These are phyloP conservation scores for Arctostaphylos glauca DNA, from an alignment of 148 eudicot species.

Conservation along the genomic window DNA sequence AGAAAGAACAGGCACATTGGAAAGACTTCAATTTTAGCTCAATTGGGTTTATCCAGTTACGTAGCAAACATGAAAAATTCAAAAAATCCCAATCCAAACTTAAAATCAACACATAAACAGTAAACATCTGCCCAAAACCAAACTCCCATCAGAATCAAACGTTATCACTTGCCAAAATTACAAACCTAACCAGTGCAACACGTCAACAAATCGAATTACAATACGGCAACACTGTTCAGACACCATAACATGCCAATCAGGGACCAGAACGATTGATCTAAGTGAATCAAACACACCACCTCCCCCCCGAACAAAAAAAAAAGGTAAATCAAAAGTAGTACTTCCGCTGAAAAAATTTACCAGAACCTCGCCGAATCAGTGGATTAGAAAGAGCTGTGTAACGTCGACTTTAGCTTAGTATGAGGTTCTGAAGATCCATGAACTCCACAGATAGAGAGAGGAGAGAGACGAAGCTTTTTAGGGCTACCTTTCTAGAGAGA, in stretches of 20 bases:
- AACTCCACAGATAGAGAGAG: background rate
- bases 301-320: no score
- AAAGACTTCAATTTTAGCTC: background rate
- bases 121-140: slow-evolving; percentile 1
- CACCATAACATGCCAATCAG: no score
- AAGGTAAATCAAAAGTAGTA: background rate
- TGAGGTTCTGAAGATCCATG: background rate
- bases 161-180: no score
- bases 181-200: background rate
- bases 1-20: background rate
- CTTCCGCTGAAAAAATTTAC: slow-evolving; percentile 10
- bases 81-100: background rate
- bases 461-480: background rate
- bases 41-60: background rate
- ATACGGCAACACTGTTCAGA: background rate
- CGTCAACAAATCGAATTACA: background rate
- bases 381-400: background rate
- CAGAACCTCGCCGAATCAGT: background rate
- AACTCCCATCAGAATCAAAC: background rate
- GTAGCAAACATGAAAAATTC: background rate
- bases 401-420: background rate
- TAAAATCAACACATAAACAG: background rate
- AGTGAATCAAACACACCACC: background rate
- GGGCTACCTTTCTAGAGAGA: background rate
- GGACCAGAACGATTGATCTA: background rate